A percentile compares a stretch with the other conserved stretches of the same genome.
Conservation (phyloP, 768 basidiomycete species). For the Boletus fagicola region DNA sequence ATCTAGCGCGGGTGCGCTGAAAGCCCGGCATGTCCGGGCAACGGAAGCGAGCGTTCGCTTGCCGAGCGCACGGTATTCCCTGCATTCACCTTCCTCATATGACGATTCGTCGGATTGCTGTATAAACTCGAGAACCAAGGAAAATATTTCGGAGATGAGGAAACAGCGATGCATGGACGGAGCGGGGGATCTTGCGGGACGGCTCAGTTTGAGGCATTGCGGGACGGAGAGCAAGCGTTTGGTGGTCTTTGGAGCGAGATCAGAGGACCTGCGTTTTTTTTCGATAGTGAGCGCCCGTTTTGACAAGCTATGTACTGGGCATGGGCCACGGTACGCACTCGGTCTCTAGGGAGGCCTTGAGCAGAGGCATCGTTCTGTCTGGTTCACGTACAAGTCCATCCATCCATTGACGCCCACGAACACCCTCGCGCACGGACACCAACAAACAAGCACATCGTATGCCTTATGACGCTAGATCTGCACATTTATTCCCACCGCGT, state of each 20-base stretch:
- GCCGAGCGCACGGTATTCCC: background rate
- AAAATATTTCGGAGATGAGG: conserved; percentile 12
- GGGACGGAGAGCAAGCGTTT: background rate
- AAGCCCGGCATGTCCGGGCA: conserved; percentile 19
- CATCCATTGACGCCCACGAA: background rate
- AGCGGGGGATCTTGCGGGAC: background rate
- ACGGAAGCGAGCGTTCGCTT: conserved; percentile 18
- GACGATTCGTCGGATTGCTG: background rate
- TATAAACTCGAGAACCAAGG: conserved; percentile 12
- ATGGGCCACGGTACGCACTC: background rate
- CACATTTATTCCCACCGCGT: no score
- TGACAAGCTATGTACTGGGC: background rate
- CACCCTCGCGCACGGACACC: background rate
- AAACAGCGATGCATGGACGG: conserved; percentile 12
- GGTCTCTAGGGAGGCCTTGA: background rate
- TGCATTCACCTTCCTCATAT: background rate
- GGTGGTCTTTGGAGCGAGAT: background rate
- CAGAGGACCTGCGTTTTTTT: background rate
- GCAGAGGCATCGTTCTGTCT: background rate
- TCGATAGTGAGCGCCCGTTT: background rate
- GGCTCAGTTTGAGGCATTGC: background rate
- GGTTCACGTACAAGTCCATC: background rate
- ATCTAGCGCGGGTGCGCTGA: conserved; percentile 21
- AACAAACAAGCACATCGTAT: background rate
- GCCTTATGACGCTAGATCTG: no score